Conservation (phyloP, 371 early-diverging fungal species). For the Mortierella polycephala region DNA sequence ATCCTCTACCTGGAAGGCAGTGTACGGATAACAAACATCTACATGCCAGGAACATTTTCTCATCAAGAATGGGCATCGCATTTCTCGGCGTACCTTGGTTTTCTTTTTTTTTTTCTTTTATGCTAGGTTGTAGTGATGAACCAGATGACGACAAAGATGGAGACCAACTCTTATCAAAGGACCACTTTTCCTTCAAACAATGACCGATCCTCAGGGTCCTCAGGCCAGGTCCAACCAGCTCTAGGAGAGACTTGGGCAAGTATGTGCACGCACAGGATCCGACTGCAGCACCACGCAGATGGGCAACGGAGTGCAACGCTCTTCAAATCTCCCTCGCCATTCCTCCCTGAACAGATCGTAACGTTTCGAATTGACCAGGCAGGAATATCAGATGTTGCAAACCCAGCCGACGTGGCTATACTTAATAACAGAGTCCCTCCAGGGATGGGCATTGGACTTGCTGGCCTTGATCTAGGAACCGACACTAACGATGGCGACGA, state of each 20-base stretch:
- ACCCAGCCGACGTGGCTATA: background rate
- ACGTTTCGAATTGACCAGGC: constrained; percentile 12
- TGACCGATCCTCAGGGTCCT: background rate
- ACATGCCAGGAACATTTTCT: too few species aligned
- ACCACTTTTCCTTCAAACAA: background rate
- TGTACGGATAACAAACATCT: too few species aligned
- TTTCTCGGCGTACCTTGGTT: too few species aligned
- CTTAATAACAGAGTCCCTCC: background rate
- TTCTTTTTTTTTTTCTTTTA: background rate
- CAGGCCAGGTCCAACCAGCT: constrained; percentile 26
- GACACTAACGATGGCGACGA: too few species aligned
- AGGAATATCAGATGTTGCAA: constrained; percentile 22
- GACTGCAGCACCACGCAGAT: constrained; percentile 6
- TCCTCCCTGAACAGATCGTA: constrained; percentile 24
- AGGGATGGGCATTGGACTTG: constrained; percentile 7
- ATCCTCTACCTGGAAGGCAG: too few species aligned
- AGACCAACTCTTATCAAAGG: constrained; percentile 3
- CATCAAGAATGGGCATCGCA: too few species aligned
- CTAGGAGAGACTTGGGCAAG: constrained; percentile 45
- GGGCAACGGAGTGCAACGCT: constrained; percentile 32
- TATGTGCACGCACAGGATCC: constrained; percentile 35
- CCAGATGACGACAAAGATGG: constrained; percentile 49
- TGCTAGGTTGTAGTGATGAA: constrained; percentile 49
- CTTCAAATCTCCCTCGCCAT: constrained; percentile 39
- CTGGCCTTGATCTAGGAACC: background rate